Evolutionary conservation across 768 basidiomycete genomes (phyloP).

Genomic region (Phanerochaete sordida): DNA sequence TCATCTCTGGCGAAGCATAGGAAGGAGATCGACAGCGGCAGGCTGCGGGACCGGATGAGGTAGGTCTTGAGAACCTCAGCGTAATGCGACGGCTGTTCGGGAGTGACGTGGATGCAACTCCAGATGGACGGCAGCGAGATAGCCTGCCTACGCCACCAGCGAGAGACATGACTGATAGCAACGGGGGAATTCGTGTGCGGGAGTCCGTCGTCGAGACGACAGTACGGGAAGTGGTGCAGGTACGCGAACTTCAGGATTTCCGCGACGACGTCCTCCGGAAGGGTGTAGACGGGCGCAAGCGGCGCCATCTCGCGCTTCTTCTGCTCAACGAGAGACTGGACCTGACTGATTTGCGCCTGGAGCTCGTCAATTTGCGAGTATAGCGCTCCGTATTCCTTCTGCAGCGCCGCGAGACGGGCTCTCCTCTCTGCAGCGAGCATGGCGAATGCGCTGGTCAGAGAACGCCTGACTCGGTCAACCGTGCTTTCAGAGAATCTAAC

Average conservation of each 20-base stretch:
- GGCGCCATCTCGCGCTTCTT: background rate
- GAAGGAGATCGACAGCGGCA: background rate
- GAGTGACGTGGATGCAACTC: constrained; percentile 4
- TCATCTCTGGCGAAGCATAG: background rate
- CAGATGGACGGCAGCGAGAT: background rate
- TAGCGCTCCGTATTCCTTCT: background rate
- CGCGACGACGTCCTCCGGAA: background rate
- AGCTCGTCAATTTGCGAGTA: background rate
- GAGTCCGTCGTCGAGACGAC: background rate
- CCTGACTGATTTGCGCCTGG: background rate
- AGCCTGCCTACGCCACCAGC: background rate
- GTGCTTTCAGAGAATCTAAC: too few species aligned
- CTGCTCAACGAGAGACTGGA: background rate
- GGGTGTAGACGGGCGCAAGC: background rate
- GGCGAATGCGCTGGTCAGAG: too few species aligned
- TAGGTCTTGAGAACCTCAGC: background rate
- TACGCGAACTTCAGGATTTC: background rate
- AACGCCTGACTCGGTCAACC: too few species aligned
- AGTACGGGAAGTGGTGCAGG: constrained; percentile 1
- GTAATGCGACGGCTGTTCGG: background rate
- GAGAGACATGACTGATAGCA: constrained; percentile 3
- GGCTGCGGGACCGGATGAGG: background rate
- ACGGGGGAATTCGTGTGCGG: background rate
- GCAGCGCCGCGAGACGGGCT: background rate
- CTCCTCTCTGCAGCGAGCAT: too few species aligned